Evolutionary conservation across 2,329 filamentous ascomycete species (phyloP), one percentile per base, ranked within the genome.

Genomic region (Fusarium humuli): DNA sequence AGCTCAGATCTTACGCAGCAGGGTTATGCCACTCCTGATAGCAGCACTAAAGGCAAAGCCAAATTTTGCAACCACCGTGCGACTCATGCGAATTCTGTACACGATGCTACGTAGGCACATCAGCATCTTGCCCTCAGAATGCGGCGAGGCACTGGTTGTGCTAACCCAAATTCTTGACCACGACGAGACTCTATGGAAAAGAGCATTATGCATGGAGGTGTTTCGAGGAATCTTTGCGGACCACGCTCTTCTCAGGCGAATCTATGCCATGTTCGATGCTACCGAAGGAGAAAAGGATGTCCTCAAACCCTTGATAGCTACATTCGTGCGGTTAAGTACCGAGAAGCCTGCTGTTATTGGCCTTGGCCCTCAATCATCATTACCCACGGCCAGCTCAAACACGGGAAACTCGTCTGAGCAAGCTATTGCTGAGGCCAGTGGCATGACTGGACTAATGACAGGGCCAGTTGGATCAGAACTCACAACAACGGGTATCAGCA

Each of bases 341-440:
- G 96, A 99, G 77, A 97, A 94, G 75, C 96, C 96, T 2, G 84
- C 88, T 0, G 85, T 97, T 27, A 98, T 99, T 67, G 96, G 96
- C 0, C 87, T 98, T 5, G 91, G 94, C 7, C 91, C 93, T 67
- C 94, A 97, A 73, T 98, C 96, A 2, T 94, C 94, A 1, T 88
- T 95, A 34, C 94, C 96, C 8, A 86, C 87, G 0, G 86, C 20
- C 86, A 87, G 7, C 85, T 85, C 34, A 84, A 83, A 44, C 84
- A 85, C 52, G 87, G 88, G 42, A 82, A 83, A 6, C 87, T 71
- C 89, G 2, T 88, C 90, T 29, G 94, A 98, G 66, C 93, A 95
- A 79, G 92, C 92, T n/a, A 91, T 96, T 72, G 85, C 97, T 10
- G 95, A 98, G 80, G 92, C 94, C 27, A 93, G 92, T 56, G 94